These are phyloP conservation scores for Rhizopogon vesiculosus DNA, from an alignment of 768 basidiomycete genomes.

Conservation along the genomic window DNA sequence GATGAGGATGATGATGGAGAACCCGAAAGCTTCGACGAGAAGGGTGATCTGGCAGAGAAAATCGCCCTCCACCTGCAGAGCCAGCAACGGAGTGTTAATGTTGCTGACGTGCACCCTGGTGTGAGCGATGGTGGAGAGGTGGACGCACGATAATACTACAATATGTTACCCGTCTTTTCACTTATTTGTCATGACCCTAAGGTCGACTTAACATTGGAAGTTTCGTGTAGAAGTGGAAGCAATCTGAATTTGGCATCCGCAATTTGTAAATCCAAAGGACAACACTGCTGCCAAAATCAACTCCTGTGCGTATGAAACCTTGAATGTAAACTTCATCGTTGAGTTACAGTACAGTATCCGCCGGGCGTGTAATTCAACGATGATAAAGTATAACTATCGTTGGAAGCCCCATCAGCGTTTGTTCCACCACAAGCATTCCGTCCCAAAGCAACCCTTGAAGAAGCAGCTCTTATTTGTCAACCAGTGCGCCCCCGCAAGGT, in stretches of 20 bases:
- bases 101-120: neutral
- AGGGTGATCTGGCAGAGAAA: slow-evolving; percentile 38
- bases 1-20: slow-evolving; percentile 29
- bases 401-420: no score
- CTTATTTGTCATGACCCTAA: neutral
- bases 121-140: neutral
- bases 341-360: no score
- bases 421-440: no score
- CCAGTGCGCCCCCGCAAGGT: no score
- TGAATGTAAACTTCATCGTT: no score
- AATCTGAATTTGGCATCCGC: no score
- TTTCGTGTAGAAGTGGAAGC: neutral
- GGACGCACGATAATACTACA: neutral
- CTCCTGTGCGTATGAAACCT: no score
- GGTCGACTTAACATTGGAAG: neutral
- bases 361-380: no score
- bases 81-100: neutral
- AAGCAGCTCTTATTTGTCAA: no score
- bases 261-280: no score
- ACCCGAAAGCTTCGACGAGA: slow-evolving; percentile 36
- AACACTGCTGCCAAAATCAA: no score
- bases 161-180: neutral
- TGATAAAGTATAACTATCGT: no score
- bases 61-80: slow-evolving; percentile 21
- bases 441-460: neutral